Evolutionary conservation across 352 stramenopile genomes (phyloP), one percentile per base, ranked within the genome.

Genomic region (Globisporangium mamillatum): DNA sequence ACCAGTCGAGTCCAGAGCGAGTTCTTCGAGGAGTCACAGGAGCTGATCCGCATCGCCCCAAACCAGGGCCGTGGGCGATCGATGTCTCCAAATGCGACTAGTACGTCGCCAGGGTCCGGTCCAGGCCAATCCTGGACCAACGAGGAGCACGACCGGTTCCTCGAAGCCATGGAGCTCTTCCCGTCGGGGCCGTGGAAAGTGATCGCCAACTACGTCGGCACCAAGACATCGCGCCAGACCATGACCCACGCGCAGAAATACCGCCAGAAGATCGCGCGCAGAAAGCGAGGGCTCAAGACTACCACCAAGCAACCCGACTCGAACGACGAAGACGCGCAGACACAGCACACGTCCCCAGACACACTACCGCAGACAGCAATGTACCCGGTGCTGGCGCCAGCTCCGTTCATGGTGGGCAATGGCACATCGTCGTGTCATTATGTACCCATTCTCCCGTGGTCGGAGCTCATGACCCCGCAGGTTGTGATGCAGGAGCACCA

Each of bases 181-280:
- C 72, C 70, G 27, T 67, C 56, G 0, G 72, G 70, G 1, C 72
- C 71, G 27, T 77, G 71, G 70, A 73, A 74, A 59, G 60, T 69
- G 27, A 74, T 77, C 48, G 71, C 67, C 1, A 69, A 63, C 52
- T 63, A 75, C 25, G 71, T 78, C 12, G 72, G 67, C 16, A 69
- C 72, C 18, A 70, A 70, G 16, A 74, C 72, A 0, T 41, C 65
- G 22, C 70, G 70, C 12, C 70, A 76, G 36, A 74, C 70, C 18
- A 71, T 76, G 70, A 76, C 69, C 6, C 70, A 78, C 48, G 71
- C 66, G 6, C 71, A 77, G 48, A 77, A 77, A 52, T 77, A 77
- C 44, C 70, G 71, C 12, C 60, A 75, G 34, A 77, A 77, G 60
- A 75, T 77, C 34, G 63, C 62, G 18, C 55, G 71, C 0, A 63